Percentiles rank a stretch among this genome's conserved stretches.
Conservation (phyloP, 805 yeast genomes). For the Saturnispora quitensis region DNA sequence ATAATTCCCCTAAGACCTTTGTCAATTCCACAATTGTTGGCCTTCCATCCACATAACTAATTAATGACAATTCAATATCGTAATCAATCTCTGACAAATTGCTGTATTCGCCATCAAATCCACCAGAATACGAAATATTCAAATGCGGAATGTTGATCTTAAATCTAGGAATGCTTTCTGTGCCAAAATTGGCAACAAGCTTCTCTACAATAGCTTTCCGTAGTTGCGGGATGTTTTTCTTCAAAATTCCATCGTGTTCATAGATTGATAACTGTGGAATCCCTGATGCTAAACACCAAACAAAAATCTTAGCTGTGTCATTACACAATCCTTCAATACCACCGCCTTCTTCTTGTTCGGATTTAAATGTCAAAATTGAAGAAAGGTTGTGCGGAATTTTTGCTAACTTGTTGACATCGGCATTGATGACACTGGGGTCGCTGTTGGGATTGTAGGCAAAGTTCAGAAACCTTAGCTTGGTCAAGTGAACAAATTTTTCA, state of each 20-base stretch:
- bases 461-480: slow-evolving; percentile 48
- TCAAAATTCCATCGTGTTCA: slow-evolving; percentile 68
- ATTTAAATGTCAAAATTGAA: slow-evolving; percentile 61
- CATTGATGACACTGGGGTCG: slow-evolving; percentile 79
- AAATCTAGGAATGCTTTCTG: slow-evolving; percentile 54
- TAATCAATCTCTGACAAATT: slow-evolving; percentile 24
- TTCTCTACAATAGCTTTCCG: slow-evolving; percentile 48
- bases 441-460: slow-evolving; percentile 60
- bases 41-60: slow-evolving; percentile 78
- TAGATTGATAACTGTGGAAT: slow-evolving; percentile 62
- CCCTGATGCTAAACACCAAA: slow-evolving; percentile 92
- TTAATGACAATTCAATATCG: slow-evolving; percentile 55
- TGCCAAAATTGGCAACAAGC: slow-evolving; percentile 66
- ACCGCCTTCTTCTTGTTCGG: slow-evolving; percentile 80
- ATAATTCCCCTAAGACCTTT: slow-evolving; percentile 72
- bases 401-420: slow-evolving; percentile 61
- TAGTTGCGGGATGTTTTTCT: slow-evolving; percentile 44
- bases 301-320: slow-evolving; percentile 65
- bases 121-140: slow-evolving; percentile 39
- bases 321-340: slow-evolving; percentile 76
- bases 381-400: slow-evolving; percentile 77
- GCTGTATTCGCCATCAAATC: slow-evolving; percentile 26
- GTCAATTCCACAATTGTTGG: slow-evolving; percentile 85
- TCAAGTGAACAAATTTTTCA: slow-evolving; percentile 43
- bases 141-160: slow-evolving; percentile 60